Conservation (phyloP, 73 alveolate genomes). For the Symbiodinium pilosum region DNA sequence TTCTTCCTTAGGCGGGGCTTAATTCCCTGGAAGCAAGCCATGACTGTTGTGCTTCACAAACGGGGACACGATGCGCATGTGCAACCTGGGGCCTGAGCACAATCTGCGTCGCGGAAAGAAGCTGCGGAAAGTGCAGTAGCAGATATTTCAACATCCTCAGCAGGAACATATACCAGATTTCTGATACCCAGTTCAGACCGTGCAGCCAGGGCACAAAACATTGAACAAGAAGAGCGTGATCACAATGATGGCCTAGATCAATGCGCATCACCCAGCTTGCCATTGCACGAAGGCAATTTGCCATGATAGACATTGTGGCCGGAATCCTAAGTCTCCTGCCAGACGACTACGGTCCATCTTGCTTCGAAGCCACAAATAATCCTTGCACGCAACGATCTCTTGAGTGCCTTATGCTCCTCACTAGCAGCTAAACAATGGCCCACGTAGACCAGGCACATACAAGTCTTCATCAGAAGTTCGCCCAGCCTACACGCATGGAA, state of each 20-base stretch:
- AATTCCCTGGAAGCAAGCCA: background rate
- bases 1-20: background rate
- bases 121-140: slow-evolving; percentile 86
- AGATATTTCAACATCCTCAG: slow-evolving; percentile 87
- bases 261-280: too few relatives aligned
- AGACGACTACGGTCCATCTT: slow-evolving; percentile 78
- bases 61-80: background rate
- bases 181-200: background rate
- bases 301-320: background rate
- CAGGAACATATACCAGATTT: too few relatives aligned
- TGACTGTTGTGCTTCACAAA: background rate
- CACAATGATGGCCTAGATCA: slow-evolving; percentile 50
- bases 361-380: slow-evolving; percentile 75
- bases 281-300: too few relatives aligned
- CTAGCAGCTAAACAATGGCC: background rate
- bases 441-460: slow-evolving; percentile 12
- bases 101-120: slow-evolving; percentile 74
- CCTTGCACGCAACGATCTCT: slow-evolving; percentile 1
- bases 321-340: background rate
- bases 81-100: slow-evolving; percentile 30
- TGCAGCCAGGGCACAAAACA: slow-evolving; percentile 39
- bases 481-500: slow-evolving; percentile 44
- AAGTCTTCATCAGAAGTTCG: slow-evolving; percentile 29
- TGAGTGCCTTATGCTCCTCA: background rate
- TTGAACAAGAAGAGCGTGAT: slow-evolving; percentile 74